phyloP scores from a whole-genome alignment of 345 rosid species.

The Arabis hirsuta region DNA sequence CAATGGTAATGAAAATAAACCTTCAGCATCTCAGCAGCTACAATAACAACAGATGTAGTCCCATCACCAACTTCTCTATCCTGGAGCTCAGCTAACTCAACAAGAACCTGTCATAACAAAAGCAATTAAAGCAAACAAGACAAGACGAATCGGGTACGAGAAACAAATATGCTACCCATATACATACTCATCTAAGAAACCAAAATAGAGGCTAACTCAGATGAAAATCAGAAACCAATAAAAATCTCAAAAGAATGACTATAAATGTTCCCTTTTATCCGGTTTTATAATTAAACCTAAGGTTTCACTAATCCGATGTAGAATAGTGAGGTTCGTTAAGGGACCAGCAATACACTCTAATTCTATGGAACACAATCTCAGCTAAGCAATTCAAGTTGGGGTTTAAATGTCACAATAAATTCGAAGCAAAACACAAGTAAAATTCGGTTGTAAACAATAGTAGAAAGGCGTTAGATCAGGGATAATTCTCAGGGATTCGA shows the following conservation, averaged over 20 bases:
- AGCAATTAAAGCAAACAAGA: neutral
- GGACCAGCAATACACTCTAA: no score
- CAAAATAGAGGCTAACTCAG: neutral
- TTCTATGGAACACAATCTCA: no score
- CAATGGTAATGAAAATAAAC: slow-evolving; percentile 12
- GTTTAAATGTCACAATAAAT: no score
- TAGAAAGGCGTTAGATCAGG: no score
- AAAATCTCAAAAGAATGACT: neutral
- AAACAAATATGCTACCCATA: neutral
- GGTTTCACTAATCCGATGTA: no score
- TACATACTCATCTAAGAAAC: neutral
- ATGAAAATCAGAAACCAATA: neutral
- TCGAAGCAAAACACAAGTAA: no score
- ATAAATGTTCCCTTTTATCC: no score
- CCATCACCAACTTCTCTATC: slow-evolving; percentile 99
- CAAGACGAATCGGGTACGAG: neutral
- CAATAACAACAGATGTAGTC: slow-evolving; percentile 92
- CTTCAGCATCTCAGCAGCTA: slow-evolving; percentile 73
- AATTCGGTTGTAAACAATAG: no score
- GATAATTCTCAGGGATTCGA: no score
- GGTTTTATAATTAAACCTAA: no score
- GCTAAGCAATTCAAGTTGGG: no score
- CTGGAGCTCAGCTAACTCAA: slow-evolving; percentile 97
- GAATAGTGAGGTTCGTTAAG: no score
- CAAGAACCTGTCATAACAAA: slow-evolving; percentile 68